Percentiles rank a stretch among this genome's conserved stretches.
phyloP scores from a whole-genome alignment of 768 basidiomycete species.

The Podaxis mareebaensis region DNA sequence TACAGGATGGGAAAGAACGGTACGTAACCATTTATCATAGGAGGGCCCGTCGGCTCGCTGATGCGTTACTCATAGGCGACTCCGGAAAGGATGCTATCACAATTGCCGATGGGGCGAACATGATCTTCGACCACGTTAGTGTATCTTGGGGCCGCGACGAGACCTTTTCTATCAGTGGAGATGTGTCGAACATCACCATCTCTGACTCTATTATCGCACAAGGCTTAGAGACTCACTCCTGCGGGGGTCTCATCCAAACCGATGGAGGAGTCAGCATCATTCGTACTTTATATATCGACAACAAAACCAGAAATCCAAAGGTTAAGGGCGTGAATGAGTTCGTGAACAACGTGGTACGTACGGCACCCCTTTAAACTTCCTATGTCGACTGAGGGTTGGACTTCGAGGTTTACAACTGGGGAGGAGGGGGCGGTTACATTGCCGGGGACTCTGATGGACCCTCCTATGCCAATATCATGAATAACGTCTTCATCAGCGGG shows the following conservation, averaged over 20 bases:
- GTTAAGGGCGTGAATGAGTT: constrained; percentile 39
- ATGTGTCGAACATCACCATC: constrained; percentile 37
- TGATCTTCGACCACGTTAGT: constrained; percentile 38
- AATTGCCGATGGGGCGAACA: constrained; percentile 34
- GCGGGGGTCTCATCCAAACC: constrained; percentile 37
- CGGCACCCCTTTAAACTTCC: not conserved
- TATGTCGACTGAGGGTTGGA: not conserved
- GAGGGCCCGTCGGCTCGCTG: not conserved
- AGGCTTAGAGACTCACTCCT: constrained; percentile 36
- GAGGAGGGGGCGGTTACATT: constrained; percentile 35
- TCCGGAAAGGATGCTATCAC: constrained; percentile 35
- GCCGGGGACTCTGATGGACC: constrained; percentile 35
- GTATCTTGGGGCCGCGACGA: constrained; percentile 37
- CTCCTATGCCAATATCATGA: constrained; percentile 35
- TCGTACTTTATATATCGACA: constrained; percentile 37
- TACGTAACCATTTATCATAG: constrained; percentile 8
- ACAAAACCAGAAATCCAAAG: constrained; percentile 37
- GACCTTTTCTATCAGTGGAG: constrained; percentile 36
- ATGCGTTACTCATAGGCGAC: constrained; percentile 23
- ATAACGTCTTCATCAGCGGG: constrained; percentile 37
- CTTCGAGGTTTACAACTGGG: constrained; percentile 34
- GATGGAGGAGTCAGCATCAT: constrained; percentile 37
- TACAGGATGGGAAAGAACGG: constrained; percentile 32
- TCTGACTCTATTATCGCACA: constrained; percentile 39
- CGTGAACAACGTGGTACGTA: constrained; percentile 35